Evolutionary conservation across 495 filamentous ascomycete species (phyloP).

Genomic region (Podospora pseudopauciseta): DNA sequence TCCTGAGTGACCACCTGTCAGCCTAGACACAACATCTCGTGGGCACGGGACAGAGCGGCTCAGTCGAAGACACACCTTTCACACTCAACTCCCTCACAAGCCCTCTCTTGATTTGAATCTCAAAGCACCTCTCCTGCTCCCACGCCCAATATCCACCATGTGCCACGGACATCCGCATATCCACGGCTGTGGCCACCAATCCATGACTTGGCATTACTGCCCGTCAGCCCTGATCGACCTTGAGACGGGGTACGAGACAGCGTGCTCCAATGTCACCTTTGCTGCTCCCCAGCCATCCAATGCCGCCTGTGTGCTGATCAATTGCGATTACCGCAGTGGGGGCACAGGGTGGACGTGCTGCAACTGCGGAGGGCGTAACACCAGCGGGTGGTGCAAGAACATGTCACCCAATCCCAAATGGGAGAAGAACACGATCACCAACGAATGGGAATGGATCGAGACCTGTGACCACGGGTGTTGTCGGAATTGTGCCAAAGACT

Average conservation of each 20-base stretch:
- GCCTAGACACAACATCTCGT: not conserved
- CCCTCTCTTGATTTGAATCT: not conserved
- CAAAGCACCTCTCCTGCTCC: not conserved
- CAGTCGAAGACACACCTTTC: conserved; percentile 1
- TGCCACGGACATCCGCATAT: conserved; percentile 44
- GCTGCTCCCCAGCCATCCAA: conserved; percentile 37
- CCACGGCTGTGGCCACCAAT: conserved; percentile 43
- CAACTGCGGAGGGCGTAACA: conserved; percentile 39
- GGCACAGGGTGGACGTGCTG: conserved; percentile 44
- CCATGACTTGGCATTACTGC: conserved; percentile 45
- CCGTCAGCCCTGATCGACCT: conserved; percentile 40
- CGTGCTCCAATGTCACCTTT: conserved; percentile 40
- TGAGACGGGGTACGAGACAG: conserved; percentile 39
- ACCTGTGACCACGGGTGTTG: conserved; percentile 45
- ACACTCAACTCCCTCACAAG: not conserved
- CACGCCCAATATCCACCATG: conserved; percentile 26
- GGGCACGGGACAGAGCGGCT: not conserved
- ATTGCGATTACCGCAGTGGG: conserved; percentile 38
- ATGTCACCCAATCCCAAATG: conserved; percentile 23
- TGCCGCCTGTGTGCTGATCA: conserved; percentile 37
- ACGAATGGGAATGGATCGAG: conserved; percentile 35
- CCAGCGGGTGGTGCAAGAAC: conserved; percentile 39
- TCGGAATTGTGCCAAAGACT: conserved; percentile 35
- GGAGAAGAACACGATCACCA: conserved; percentile 36
- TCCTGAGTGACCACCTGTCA: not conserved